These are phyloP conservation scores for Penicillium crystallinum DNA, from an alignment of 495 filamentous ascomycete species.

Conservation along the genomic window DNA sequence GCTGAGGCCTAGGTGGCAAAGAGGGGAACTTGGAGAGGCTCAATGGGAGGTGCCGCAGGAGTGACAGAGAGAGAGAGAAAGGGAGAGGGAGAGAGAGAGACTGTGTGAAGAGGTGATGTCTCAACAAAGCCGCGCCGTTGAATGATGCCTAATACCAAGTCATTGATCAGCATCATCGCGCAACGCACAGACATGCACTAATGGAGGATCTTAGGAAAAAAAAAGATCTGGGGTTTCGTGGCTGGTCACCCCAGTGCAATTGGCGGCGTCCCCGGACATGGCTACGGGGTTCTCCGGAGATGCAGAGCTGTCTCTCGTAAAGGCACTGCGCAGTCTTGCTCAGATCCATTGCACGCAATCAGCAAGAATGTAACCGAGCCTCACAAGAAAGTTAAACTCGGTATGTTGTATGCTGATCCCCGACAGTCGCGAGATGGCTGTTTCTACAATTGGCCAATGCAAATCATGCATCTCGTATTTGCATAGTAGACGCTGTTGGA, in stretches of 20 bases:
- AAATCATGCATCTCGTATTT: constrained; percentile 2
- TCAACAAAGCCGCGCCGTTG: constrained; percentile 21
- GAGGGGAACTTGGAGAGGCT: neutral
- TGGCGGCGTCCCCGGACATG: neutral
- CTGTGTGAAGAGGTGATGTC: constrained; percentile 22
- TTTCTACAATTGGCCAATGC: constrained; percentile 2
- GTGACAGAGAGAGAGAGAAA: too few species aligned
- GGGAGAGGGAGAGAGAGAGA: too few species aligned
- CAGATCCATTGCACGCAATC: neutral
- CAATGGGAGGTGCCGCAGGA: constrained; percentile 8
- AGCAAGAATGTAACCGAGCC: neutral
- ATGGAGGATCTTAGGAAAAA: constrained; percentile 9
- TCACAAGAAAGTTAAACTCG: neutral
- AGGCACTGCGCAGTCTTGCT: neutral
- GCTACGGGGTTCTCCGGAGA: neutral
- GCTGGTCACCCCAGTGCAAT: neutral
- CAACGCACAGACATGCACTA: constrained; percentile 24
- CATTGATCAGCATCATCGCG: constrained; percentile 19
- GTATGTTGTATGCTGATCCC: constrained; percentile 4
- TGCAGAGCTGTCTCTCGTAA: neutral
- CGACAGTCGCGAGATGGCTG: neutral
- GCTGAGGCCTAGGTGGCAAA: neutral
- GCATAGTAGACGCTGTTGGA: constrained; percentile 3
- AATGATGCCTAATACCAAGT: constrained; percentile 10
- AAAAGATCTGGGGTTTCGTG: constrained; percentile 20